Evolutionary conservation across 2,329 filamentous ascomycete species (phyloP), one percentile per base, ranked within the genome.

Genomic region (Pseudocercospora fuligena): DNA sequence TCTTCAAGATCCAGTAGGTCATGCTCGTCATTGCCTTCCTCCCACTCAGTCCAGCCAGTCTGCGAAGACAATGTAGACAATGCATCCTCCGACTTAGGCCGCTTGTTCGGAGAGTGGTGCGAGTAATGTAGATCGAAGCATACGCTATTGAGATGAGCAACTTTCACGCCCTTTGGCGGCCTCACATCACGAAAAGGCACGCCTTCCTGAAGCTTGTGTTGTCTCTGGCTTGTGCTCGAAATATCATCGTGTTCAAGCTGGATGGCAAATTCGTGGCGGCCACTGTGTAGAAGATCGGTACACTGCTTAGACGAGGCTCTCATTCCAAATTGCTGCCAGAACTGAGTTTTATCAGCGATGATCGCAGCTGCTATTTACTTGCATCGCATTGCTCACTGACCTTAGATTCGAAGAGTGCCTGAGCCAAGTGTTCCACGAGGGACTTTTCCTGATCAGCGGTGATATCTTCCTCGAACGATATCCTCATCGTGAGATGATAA

Each of bases 401-500:
- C 29, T 54, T 31, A 19, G 65, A 46, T n/a, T 66, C 40, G 23
- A 40, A 62, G 3, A 72, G 59, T 29, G 40, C 47, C n/a, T 54
- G n/a, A 36, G 65, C 21, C 23, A 72, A 46, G 16, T 43, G 29
- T 27, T 63, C 66, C 6, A 63, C 46, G 27, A 72, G 36, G 2
- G 40, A 31, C 9, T 58, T 46, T 36, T 21, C 19, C 5, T 54
- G 16, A 21, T 60, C 56, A 8, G 21, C 21, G 7, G 9, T 5
- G 8, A 40, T 25, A 5, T 33, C 53, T 12, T 19, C 49, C 9
- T 53, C 61, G 25, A 70, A 40, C 3, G 58, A 29, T 6, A 72
- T 40, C 8, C 43, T 27, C n/a, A 74, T 27, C 3, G 72, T 66
- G 12, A 82, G 66, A 21, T 75, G 72, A 68, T 81, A 74, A 16